phyloP scores from a whole-genome alignment of 192 early-diverging fungal species.

The Coemansia sp. region DNA sequence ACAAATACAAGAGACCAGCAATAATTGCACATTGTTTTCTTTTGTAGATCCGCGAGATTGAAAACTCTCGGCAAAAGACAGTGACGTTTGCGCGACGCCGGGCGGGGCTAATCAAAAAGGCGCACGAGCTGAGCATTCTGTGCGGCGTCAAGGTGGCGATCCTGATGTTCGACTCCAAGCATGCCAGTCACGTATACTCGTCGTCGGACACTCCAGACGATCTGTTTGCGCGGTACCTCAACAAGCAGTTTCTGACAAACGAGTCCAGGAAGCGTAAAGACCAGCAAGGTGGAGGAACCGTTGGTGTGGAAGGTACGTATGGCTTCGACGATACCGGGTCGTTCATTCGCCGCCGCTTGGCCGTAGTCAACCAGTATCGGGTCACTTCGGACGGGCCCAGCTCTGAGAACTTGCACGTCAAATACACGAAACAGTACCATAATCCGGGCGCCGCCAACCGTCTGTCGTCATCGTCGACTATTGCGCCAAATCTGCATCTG shows the following conservation, averaged over 20 bases:
- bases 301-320: slow-evolving; percentile 21
- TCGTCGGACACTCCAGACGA: slow-evolving; percentile 42
- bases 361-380: slow-evolving; percentile 55
- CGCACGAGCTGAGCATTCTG: slow-evolving; percentile 53
- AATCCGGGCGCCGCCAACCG: slow-evolving; percentile 23
- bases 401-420: slow-evolving; percentile 48
- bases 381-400: slow-evolving; percentile 38
- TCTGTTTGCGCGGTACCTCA: slow-evolving; percentile 46
- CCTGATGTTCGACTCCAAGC: slow-evolving; percentile 54
- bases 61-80: slow-evolving; percentile 50
- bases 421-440: slow-evolving; percentile 55
- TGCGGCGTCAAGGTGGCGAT: slow-evolving; percentile 54
- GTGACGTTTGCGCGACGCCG: slow-evolving; percentile 56
- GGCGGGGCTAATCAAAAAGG: slow-evolving; percentile 57
- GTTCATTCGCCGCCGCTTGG: slow-evolving; percentile 45
- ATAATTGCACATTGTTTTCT: background rate
- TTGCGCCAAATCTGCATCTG: background rate
- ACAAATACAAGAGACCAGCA: too few species aligned
- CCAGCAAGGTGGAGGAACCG: background rate
- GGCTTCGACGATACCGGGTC: slow-evolving; percentile 42
- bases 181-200: slow-evolving; percentile 56
- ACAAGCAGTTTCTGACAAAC: slow-evolving; percentile 57
- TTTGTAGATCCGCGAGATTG: slow-evolving; percentile 48
- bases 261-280: slow-evolving; percentile 54
- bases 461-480: background rate